Percentiles rank a stretch among this genome's conserved stretches.
phyloP scores from a whole-genome alignment of 192 early-diverging fungal species.

The Pilobolus umbonatus region DNA sequence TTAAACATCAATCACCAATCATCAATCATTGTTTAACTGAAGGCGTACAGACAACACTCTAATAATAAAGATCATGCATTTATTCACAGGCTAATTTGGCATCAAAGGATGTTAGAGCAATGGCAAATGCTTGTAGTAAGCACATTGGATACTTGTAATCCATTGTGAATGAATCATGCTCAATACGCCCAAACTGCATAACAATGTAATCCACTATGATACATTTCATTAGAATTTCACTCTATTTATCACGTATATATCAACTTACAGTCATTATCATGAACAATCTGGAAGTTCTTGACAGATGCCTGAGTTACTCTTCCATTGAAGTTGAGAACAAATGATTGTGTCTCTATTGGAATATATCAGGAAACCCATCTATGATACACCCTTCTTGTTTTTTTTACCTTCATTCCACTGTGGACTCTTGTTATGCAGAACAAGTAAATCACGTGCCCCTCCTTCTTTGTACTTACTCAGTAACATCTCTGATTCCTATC shows the following conservation, averaged over 20 bases:
- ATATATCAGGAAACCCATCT: neutral
- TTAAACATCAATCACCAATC: too few relatives aligned
- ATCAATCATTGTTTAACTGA: neutral
- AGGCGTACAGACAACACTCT: too few relatives aligned
- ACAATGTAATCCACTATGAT: conserved; percentile 82
- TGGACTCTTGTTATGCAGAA: conserved; percentile 85
- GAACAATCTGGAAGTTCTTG: conserved; percentile 97
- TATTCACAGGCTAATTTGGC: conserved; percentile 89
- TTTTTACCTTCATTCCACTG: conserved; percentile 86
- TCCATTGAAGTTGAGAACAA: conserved; percentile 91
- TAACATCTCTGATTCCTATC: conserved; percentile 60
- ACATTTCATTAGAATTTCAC: neutral
- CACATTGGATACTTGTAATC: conserved; percentile 92
- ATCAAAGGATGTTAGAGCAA: conserved; percentile 87
- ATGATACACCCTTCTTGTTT: neutral
- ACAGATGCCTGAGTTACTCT: conserved; percentile 85
- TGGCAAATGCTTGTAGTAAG: conserved; percentile 81
- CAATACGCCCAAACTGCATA: conserved; percentile 88
- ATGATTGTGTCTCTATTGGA: conserved; percentile 72
- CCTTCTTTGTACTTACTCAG: conserved; percentile 50
- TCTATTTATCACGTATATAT: neutral
- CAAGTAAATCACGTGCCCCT: conserved; percentile 60
- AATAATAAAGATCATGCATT: conserved; percentile 8
- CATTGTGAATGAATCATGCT: conserved; percentile 75
- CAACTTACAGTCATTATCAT: conserved; percentile 79